Evolutionary conservation across 75 land plant species (phyloP).

Genomic region (Ceratopteris richardii): DNA sequence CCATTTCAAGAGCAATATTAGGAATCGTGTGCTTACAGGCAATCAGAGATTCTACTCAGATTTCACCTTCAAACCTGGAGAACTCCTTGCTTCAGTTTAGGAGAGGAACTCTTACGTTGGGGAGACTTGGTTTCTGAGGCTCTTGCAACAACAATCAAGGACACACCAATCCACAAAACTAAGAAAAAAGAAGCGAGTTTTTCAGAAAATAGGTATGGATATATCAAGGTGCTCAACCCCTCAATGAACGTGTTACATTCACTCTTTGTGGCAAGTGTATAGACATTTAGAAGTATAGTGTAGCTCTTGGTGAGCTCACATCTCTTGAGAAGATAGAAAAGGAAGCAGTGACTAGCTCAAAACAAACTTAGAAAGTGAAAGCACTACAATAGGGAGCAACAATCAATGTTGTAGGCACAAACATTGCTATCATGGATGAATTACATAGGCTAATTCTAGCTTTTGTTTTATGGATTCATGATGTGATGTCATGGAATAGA

Average conservation of each 20-base stretch:
- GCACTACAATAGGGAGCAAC: constrained; percentile 31
- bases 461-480: constrained; percentile 21
- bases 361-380: constrained; percentile 38
- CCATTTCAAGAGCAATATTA: constrained; percentile 43
- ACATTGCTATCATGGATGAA: constrained; percentile 36
- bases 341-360: constrained; percentile 45
- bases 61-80: constrained; percentile 45
- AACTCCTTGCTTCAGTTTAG: constrained; percentile 48
- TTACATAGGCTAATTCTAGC: constrained; percentile 32
- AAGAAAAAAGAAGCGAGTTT: background rate
- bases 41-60: constrained; percentile 53
- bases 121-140: constrained; percentile 63
- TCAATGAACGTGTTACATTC: background rate
- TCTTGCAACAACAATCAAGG: constrained; percentile 22
- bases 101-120: constrained; percentile 48
- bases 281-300: background rate
- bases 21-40: constrained; percentile 64
- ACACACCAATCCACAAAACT: background rate
- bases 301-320: constrained; percentile 16
- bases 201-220: constrained; percentile 14
- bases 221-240: constrained; percentile 4
- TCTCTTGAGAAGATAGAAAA: constrained; percentile 39
- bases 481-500: constrained; percentile 25
- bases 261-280: background rate
- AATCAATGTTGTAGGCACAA: constrained; percentile 53